A percentile compares a stretch with the other conserved stretches of the same genome.
Conservation (phyloP, 805 yeast species). For the Komagataella kurtzmanii region DNA sequence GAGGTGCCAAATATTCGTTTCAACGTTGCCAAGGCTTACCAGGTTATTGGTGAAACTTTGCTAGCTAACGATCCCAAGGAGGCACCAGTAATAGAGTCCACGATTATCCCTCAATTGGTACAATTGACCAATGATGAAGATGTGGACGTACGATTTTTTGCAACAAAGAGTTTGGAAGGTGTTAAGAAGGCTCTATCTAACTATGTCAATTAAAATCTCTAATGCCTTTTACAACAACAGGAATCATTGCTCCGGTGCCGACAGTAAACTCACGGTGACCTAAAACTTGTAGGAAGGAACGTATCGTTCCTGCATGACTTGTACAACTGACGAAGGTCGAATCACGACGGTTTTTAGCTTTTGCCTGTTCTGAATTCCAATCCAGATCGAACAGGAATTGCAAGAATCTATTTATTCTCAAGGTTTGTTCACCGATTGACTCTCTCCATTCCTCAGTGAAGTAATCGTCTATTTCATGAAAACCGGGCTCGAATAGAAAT, state of each 20-base stretch:
- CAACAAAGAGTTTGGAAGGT: constrained; percentile 44
- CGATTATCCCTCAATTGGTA: constrained; percentile 54
- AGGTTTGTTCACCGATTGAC: constrained; percentile 30
- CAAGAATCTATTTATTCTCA: constrained; percentile 32
- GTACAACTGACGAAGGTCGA: constrained; percentile 30
- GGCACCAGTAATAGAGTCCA: constrained; percentile 25
- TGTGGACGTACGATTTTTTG: constrained; percentile 81
- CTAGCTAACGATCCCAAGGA: constrained; percentile 12
- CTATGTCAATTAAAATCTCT: constrained; percentile 5
- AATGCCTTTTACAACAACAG: constrained; percentile 36
- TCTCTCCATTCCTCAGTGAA: constrained; percentile 35
- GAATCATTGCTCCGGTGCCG: constrained; percentile 56
- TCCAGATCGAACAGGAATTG: constrained; percentile 23
- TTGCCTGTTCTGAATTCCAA: constrained; percentile 4
- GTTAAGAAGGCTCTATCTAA: constrained; percentile 8
- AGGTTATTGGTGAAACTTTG: constrained; percentile 43
- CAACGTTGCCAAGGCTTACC: constrained; percentile 82
- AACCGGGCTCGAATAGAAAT: constrained; percentile 28
- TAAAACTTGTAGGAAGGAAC: constrained; percentile 33
- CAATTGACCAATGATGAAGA: constrained; percentile 61
- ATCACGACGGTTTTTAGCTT: constrained; percentile 7
- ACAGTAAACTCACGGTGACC: constrained; percentile 44
- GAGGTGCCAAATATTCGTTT: constrained; percentile 91
- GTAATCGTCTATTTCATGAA: constrained; percentile 34
- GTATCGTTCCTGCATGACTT: constrained; percentile 50